Evolutionary conservation across 176 grass and related monocot genomes (phyloP), one percentile per base, ranked within the genome.

Genomic region (Leersia perrieri): DNA sequence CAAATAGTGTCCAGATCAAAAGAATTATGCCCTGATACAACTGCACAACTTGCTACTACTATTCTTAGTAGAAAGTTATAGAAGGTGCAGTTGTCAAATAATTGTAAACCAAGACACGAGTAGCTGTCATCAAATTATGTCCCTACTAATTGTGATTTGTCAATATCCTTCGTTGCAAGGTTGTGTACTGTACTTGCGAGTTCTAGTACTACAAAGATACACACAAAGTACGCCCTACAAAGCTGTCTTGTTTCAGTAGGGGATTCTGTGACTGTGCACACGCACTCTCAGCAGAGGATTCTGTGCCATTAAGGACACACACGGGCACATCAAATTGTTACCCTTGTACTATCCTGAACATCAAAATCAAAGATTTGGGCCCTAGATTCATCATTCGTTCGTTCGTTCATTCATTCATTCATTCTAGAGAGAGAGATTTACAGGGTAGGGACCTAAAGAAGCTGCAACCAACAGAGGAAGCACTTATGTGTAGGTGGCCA

Each of bases 291-390:
- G 66, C 72, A 1, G 80, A 31, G 47, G 74, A 84, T 75, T 80
- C 76, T 69, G 76, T 89, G 87, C 51, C 87, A 60, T 22, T 33
- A 79, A 80, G 75, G 78, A 73, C 75, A 79, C 75, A 38, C 60
- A 79, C 47, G 69, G 69, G 5, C 81, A 74, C 81, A 74, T 65
- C 75, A 44, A 68, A 63, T 75, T n/a, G 83, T 14, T 57, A 57
- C 42, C 23, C 18, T 11, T 75, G 79, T 88, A 79, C 80, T 88
- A 78, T 13, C 31, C 33, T 69, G 13, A 30, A 76, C 28, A 76
- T 63, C 35, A 60, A 84, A 79, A 84, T 49, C 39, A 32, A 74
- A 22, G 39, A 62, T 26, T 42, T 60, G 62, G 75, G 61, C 13
- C 86, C 36, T 4, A 14, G n/a, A 53, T 47, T 62, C 44, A 34